Conservation (phyloP, 805 yeast genomes). For the Candida sanyiensis region DNA sequence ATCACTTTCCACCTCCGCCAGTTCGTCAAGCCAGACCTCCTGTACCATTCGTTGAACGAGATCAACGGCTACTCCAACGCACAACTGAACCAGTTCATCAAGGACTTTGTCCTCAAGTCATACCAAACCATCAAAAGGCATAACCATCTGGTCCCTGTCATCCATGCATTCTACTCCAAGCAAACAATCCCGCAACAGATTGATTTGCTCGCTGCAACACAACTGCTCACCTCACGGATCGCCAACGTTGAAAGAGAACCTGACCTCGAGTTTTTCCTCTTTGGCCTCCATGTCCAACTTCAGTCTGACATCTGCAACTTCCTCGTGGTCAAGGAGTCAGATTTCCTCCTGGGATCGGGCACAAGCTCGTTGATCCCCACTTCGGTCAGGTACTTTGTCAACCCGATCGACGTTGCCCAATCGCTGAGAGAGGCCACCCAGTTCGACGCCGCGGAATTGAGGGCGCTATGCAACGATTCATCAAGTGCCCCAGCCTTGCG, state of each 20-base stretch:
- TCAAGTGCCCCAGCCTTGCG: too few relatives aligned
- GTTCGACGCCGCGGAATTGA: too few relatives aligned
- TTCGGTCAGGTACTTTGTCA: conserved; percentile 6
- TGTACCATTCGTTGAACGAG: conserved; percentile 5
- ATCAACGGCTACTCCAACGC: conserved; percentile 1
- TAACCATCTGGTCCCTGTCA: conserved; percentile 6
- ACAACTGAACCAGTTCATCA: conserved; percentile 1
- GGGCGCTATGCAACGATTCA: too few relatives aligned
- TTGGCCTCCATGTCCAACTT: conserved; percentile 9
- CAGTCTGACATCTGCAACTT: conserved; percentile 11
- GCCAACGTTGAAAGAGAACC: not conserved
- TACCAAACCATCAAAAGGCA: conserved; percentile 1
- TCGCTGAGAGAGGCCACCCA: conserved; percentile 4
- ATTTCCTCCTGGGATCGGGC: not conserved
- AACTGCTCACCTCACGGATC: conserved; percentile 5
- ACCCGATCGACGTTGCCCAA: conserved; percentile 8
- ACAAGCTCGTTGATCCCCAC: conserved; percentile 8
- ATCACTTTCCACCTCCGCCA: conserved; percentile 7
- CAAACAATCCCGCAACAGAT: conserved; percentile 1
- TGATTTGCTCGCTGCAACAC: conserved; percentile 5
- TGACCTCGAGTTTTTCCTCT: conserved; percentile 4
- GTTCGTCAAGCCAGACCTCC: conserved; percentile 5
- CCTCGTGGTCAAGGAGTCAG: conserved; percentile 1
- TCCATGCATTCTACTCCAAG: conserved; percentile 11
- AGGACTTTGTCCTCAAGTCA: conserved; percentile 7